These are phyloP conservation scores for Eucalyptus viminalis DNA, from an alignment of 345 rosid genomes.

Conservation along the genomic window DNA sequence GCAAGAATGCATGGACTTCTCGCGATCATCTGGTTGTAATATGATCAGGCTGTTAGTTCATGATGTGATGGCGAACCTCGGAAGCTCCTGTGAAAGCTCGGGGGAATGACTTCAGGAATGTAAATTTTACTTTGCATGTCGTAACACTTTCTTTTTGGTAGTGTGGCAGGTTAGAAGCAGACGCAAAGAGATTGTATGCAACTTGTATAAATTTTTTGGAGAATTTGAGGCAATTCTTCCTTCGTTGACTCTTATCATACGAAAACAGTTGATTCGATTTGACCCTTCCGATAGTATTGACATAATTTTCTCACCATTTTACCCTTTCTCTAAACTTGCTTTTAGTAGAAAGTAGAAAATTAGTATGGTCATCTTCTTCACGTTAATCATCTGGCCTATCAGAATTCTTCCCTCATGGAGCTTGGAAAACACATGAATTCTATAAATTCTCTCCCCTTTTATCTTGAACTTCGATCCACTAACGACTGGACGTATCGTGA, in stretches of 20 bases:
- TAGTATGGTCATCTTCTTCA: not conserved
- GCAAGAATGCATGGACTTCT: constrained; percentile 66
- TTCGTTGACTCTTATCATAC: not conserved
- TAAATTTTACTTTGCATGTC: not conserved
- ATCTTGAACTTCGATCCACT: not conserved
- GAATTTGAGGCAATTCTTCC: not conserved
- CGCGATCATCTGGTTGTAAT: constrained; percentile 49
- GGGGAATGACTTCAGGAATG: constrained; percentile 15
- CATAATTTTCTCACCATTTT: not conserved
- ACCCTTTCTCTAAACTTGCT: not conserved
- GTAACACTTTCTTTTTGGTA: not conserved
- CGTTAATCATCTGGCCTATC: not conserved
- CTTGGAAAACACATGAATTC: not conserved
- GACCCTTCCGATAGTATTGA: not conserved
- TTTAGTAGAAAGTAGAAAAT: not conserved
- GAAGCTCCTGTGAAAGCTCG: constrained; percentile 91
- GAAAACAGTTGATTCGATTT: not conserved
- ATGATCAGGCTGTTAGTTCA: constrained; percentile 59
- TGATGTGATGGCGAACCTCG: constrained; percentile 46
- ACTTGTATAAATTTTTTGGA: not conserved
- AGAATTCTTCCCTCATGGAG: not conserved
- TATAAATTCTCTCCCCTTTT: not conserved
- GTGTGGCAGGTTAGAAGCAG: not conserved
- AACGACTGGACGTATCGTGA: not conserved
- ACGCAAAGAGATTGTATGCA: not conserved